Percentiles rank a stretch among this genome's conserved stretches.
Conservation (phyloP, 805 yeast species). For the Wickerhamiella musiphila region DNA sequence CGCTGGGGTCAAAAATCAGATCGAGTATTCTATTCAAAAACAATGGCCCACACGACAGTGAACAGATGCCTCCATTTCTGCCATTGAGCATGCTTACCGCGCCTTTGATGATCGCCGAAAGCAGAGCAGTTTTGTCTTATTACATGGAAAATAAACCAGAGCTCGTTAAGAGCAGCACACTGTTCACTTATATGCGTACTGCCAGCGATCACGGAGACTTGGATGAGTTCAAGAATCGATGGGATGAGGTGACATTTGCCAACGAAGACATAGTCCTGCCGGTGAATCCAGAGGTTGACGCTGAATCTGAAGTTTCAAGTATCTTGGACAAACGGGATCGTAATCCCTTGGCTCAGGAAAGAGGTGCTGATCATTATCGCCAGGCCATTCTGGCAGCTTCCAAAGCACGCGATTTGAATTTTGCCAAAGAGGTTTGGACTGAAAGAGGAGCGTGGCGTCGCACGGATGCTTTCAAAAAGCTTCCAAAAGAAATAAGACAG, state of each 20-base stretch:
- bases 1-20: conserved; percentile 16
- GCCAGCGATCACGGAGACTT: conserved; percentile 23
- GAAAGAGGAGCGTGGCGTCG: conserved; percentile 65
- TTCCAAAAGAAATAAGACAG: conserved; percentile 25
- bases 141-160: conserved; percentile 29
- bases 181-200: conserved; percentile 31
- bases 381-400: conserved; percentile 52
- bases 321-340: neutral
- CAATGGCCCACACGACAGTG: neutral
- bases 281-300: neutral
- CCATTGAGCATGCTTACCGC: conserved; percentile 33
- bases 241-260: conserved; percentile 16
- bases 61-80: conserved; percentile 46
- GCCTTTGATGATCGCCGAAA: conserved; percentile 43
- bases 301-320: neutral
- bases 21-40: conserved; percentile 13
- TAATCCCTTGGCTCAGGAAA: conserved; percentile 3
- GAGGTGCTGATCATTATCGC: conserved; percentile 36
- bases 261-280: conserved; percentile 1
- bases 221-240: conserved; percentile 24
- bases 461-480: conserved; percentile 30
- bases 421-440: conserved; percentile 54
- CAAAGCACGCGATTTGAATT: conserved; percentile 32
- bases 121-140: conserved; percentile 58
- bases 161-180: conserved; percentile 17